Conservation (phyloP, 495 filamentous ascomycete species). For the Aspergillus steynii region DNA sequence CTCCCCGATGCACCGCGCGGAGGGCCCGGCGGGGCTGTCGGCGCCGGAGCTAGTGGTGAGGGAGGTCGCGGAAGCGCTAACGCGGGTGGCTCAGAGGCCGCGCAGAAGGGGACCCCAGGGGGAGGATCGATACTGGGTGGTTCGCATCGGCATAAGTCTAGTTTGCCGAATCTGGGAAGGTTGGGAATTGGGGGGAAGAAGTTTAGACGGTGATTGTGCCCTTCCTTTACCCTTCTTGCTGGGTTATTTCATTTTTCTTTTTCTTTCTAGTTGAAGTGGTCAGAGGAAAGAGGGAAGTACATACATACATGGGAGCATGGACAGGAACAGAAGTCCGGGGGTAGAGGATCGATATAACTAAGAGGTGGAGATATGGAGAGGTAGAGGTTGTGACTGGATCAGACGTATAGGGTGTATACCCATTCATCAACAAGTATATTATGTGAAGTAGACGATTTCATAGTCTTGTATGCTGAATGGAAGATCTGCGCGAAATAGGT, state of each 20-base stretch:
- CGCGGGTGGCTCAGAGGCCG: slow-evolving; percentile 17
- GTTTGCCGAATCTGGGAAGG: slow-evolving; percentile 69
- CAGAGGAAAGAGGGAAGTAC: neutral
- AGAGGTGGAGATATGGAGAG: neutral
- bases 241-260: neutral
- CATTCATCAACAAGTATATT: neutral
- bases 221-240: neutral
- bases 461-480: neutral
- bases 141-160: slow-evolving; percentile 58
- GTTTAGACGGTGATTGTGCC: slow-evolving; percentile 40
- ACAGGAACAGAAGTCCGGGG: neutral
- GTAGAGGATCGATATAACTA: neutral
- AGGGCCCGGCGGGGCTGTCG: slow-evolving; percentile 31
- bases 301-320: neutral
- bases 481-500: neutral
- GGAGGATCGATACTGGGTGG: slow-evolving; percentile 40
- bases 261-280: neutral
- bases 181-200: slow-evolving; percentile 65
- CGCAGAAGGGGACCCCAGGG: slow-evolving; percentile 10
- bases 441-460: neutral
- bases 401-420: neutral
- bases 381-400: neutral
- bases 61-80: slow-evolving; percentile 26
- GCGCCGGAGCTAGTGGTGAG: slow-evolving; percentile 32
- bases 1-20: slow-evolving; percentile 44